Percentiles rank a stretch among this genome's conserved stretches.
Conservation (phyloP, 345 rosid species). For the Syzygium jambos region DNA sequence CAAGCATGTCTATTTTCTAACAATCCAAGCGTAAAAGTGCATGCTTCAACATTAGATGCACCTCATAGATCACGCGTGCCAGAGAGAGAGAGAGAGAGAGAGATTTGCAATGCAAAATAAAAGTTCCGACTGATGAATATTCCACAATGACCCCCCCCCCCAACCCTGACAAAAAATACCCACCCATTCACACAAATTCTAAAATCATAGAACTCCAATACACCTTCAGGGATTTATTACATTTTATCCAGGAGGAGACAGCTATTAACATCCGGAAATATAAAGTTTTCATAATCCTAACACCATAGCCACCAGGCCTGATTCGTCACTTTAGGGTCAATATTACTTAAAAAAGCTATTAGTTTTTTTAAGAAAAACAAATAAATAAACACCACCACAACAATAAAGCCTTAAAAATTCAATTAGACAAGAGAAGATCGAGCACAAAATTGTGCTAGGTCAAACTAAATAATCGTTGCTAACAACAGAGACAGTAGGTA, state of each 20-base stretch:
- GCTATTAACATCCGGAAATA: neutral
- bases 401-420: neutral
- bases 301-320: neutral
- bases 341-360: neutral
- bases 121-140: neutral
- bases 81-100: neutral
- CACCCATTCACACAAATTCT: neutral
- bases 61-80: neutral
- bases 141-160: neutral
- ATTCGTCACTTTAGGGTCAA: neutral
- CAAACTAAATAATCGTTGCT: neutral
- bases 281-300: neutral
- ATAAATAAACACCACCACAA: neutral
- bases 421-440: neutral
- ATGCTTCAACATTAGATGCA: neutral
- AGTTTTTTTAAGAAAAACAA: neutral
- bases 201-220: neutral
- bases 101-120: neutral
- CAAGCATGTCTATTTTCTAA: neutral
- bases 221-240: neutral
- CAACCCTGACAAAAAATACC: neutral
- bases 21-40: neutral
- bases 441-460: neutral
- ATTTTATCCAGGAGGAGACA: neutral
- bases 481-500: neutral